A percentile compares a stretch with the other conserved stretches of the same genome.
These are phyloP conservation scores for Quercus lobata DNA, from an alignment of 331 rosid species.

Conservation along the genomic window DNA sequence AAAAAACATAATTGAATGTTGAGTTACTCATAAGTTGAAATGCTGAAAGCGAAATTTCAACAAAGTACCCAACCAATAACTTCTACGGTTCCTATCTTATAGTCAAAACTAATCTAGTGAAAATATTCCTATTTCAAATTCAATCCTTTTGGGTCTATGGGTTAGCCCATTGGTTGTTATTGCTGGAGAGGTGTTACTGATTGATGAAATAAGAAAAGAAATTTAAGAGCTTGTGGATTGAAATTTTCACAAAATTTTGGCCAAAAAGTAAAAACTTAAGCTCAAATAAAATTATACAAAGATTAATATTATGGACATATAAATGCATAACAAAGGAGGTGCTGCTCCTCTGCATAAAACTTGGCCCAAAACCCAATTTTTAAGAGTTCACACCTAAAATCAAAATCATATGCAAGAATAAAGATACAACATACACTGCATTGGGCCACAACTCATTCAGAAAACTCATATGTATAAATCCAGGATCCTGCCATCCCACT, in stretches of 20 bases:
- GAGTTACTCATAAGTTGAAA: neutral
- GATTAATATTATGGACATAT: neutral
- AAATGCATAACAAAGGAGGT: neutral
- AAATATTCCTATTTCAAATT: neutral
- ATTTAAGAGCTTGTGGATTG: neutral
- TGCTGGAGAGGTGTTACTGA: no score
- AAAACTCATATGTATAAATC: constrained; percentile 81
- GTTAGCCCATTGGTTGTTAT: no score
- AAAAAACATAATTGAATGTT: neutral
- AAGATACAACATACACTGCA: constrained; percentile 38
- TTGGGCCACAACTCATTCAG: constrained; percentile 87
- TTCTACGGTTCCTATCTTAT: neutral
- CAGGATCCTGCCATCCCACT: constrained; percentile 96
- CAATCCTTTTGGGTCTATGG: neutral
- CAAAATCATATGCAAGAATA: constrained; percentile 3
- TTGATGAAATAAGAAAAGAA: neutral
- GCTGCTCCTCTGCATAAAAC: neutral
- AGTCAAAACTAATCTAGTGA: neutral
- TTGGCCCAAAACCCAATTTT: neutral
- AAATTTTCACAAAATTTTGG: neutral
- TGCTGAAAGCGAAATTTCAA: neutral
- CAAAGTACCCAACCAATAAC: neutral
- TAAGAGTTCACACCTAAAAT: neutral
- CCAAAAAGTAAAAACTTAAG: neutral
- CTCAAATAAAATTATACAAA: neutral